These are phyloP conservation scores for Podospora pseudoanserina DNA, from an alignment of 495 filamentous ascomycete genomes.

Conservation along the genomic window DNA sequence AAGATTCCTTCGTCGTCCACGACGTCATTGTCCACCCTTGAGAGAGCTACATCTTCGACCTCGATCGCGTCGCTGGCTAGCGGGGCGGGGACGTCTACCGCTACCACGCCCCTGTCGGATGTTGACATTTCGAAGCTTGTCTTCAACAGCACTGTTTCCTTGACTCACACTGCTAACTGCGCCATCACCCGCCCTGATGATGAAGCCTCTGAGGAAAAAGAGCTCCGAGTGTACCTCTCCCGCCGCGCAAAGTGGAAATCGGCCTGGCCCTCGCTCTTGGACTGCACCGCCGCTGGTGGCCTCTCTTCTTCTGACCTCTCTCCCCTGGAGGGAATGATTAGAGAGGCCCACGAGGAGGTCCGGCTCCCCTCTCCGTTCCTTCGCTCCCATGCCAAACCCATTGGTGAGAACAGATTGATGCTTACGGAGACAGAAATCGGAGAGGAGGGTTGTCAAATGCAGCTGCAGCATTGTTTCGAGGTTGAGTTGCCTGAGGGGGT, in stretches of 20 bases:
- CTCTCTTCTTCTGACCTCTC: not conserved
- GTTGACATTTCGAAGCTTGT: not conserved
- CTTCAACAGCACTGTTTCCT: not conserved
- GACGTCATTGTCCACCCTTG: not conserved
- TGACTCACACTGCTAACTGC: not conserved
- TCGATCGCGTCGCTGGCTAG: not conserved
- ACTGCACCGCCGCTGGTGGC: constrained; percentile 1
- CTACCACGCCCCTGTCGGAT: not conserved
- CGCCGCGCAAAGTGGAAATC: not conserved
- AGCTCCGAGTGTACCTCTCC: not conserved
- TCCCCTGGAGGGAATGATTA: not conserved
- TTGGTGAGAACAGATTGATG: not conserved
- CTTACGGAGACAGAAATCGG: not conserved
- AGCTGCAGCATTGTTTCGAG: constrained; percentile 2
- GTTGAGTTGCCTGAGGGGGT: not conserved
- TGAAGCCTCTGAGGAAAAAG: not conserved
- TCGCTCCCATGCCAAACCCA: not conserved
- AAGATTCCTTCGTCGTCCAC: not conserved
- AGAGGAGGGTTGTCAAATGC: constrained; percentile 8
- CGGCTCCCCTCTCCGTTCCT: not conserved
- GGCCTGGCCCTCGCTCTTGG: not conserved
- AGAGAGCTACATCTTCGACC: not conserved
- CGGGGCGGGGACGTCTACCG: not conserved
- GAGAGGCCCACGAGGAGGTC: constrained; percentile 4
- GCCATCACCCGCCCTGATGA: too few species aligned